Evolutionary conservation across 768 basidiomycete genomes (phyloP), one percentile per base, ranked within the genome.

Genomic region (Ramaria rubella): DNA sequence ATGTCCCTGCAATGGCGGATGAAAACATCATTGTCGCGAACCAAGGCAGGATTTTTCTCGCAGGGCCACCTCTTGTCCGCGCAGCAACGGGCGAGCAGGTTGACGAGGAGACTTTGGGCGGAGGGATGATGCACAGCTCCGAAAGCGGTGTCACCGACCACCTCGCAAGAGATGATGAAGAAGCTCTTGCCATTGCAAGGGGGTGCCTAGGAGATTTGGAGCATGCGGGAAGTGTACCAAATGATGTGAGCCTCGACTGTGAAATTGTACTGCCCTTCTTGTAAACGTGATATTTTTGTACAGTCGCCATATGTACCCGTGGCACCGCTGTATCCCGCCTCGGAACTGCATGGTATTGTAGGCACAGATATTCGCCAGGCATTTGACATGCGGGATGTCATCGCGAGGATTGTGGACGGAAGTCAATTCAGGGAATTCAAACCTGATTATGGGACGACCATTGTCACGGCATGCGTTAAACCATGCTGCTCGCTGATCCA

Each of bases 1-100:
- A 93, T 71, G 91, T 95, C 42, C 93, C 94, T 26, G 94, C 94
- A 2, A 95, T 97, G 90, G 90, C 93, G 1, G 94, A 97, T 65
- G 90, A 94, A 70, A 94, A 91, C 60, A 79, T 92, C 63, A 94
- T 92, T 59, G 90, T 92, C 30, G 82, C 85, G 58, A 87, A 94
- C 58, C 93, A 95, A 72, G 94, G 94, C 0, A 86, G 81, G 17
- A 96, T 97, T 61, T 96, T 96, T 74, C 79, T 97, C 17, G 94
- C 94, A 14, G 94, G 94, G 0, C 94, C 94, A 11, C 94, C 94
- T 8, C 77, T 97, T 11, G 94, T 97, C 54, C 94, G 92, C 67
- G 94, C 94, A 1, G 94, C 94, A 1, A 94, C 93, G 0, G 94
- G 94, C 30, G 94, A 97, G 67, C 83, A 83, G 21, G 87, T 97